Evolutionary conservation across 768 basidiomycete genomes (phyloP).

Genomic region (Russula lepida): DNA sequence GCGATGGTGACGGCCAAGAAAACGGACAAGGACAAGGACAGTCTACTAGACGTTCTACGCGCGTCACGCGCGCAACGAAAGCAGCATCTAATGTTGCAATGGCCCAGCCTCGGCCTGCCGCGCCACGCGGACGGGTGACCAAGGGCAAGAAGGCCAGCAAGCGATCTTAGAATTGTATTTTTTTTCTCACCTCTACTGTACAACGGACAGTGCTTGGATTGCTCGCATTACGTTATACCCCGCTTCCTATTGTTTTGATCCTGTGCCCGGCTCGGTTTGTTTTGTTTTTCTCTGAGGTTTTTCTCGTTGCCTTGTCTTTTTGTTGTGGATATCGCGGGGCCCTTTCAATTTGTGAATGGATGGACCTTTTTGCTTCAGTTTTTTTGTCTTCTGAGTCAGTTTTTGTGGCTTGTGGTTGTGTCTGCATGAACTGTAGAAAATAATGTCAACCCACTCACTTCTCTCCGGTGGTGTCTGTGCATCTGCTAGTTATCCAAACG

Average conservation of each 20-base stretch:
- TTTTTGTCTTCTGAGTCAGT: neutral
- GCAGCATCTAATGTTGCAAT: no score
- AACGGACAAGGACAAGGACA: neutral
- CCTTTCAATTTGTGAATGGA: neutral
- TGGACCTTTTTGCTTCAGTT: neutral
- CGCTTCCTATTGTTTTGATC: no score
- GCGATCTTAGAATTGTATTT: neutral
- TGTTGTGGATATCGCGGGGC: neutral
- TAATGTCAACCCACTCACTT: neutral
- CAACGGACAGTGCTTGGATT: no score
- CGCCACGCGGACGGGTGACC: neutral
- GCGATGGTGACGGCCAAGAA: neutral
- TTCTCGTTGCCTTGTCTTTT: neutral
- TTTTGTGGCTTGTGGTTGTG: neutral
- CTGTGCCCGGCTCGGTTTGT: no score
- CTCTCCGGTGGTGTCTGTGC: neutral
- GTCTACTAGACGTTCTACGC: slow-evolving; percentile 4
- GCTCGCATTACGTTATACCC: neutral
- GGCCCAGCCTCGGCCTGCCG: neutral
- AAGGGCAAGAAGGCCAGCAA: neutral
- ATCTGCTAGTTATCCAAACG: neutral
- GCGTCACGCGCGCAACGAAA: neutral
- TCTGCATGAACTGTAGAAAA: neutral
- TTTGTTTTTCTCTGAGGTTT: neutral
- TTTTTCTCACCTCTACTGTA: no score